A percentile compares a stretch with the other conserved stretches of the same genome.
phyloP scores from a whole-genome alignment of 495 filamentous ascomycete species.

The Cercophora samala region DNA sequence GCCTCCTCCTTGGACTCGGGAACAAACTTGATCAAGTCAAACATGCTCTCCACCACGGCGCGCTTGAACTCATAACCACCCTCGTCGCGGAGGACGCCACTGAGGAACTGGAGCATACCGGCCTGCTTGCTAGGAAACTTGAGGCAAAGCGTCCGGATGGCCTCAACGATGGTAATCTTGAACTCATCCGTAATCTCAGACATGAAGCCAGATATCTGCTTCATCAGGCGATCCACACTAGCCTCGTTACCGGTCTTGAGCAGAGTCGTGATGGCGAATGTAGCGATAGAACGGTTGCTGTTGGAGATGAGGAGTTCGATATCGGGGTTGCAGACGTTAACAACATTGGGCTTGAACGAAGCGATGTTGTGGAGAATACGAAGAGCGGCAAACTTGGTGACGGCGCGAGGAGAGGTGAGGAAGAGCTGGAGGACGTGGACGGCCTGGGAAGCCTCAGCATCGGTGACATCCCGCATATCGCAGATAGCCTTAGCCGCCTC shows the following conservation, averaged over 20 bases:
- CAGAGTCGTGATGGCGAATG: constrained; percentile 95
- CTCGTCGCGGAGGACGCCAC: constrained; percentile 90
- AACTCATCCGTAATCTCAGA: constrained; percentile 98
- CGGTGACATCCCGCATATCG: constrained; percentile 86
- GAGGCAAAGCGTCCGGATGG: constrained; percentile 90
- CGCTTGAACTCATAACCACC: constrained; percentile 99
- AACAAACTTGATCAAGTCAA: constrained; percentile 98
- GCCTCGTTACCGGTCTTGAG: constrained; percentile 98
- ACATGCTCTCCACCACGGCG: constrained; percentile 97
- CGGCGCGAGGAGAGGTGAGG: constrained; percentile 91
- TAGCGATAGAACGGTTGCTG: constrained; percentile 94
- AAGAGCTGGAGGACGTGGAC: constrained; percentile 94
- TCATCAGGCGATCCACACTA: constrained; percentile 95
- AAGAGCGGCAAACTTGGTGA: constrained; percentile 97
- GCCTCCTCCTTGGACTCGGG: constrained; percentile 97
- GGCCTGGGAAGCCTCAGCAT: constrained; percentile 86
- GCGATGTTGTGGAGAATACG: constrained; percentile 95
- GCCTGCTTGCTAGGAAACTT: constrained; percentile 99
- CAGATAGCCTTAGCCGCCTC: constrained; percentile 98
- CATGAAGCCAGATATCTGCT: constrained; percentile 97
- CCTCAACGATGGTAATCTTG: constrained; percentile 98
- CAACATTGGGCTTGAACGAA: constrained; percentile 87
- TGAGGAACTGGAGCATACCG: constrained; percentile 94
- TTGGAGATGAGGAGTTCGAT: constrained; percentile 96
- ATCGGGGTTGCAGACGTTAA: constrained; percentile 91